phyloP scores from a whole-genome alignment of 2,329 filamentous ascomycete genomes.

The Alternaria alternata region DNA sequence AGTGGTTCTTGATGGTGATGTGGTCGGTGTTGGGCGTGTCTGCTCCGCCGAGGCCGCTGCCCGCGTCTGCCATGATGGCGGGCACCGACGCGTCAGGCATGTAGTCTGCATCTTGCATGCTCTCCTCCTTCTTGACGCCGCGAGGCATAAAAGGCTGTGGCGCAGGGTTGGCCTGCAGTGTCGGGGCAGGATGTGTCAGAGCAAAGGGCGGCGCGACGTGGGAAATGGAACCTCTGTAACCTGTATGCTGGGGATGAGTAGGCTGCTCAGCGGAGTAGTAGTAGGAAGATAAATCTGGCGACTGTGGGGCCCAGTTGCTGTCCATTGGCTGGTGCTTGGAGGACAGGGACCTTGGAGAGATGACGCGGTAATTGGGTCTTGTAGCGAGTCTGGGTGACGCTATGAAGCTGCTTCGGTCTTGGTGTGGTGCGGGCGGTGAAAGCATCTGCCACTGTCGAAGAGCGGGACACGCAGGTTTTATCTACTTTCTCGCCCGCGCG shows the following conservation, averaged over 20 bases:
- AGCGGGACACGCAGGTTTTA: slow-evolving; percentile 26
- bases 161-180: slow-evolving; percentile 22
- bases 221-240: slow-evolving; percentile 48
- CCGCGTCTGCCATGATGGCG: slow-evolving; percentile 28
- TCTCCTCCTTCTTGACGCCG: slow-evolving; percentile 35
- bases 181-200: not conserved
- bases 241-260: slow-evolving; percentile 50
- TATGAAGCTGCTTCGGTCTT: slow-evolving; percentile 18
- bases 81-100: slow-evolving; percentile 44
- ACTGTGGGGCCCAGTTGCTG: slow-evolving; percentile 51
- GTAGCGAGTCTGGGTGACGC: not conserved
- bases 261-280: slow-evolving; percentile 52
- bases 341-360: not conserved
- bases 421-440: slow-evolving; percentile 12
- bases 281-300: slow-evolving; percentile 57
- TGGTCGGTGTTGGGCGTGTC: slow-evolving; percentile 54
- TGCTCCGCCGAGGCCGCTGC: slow-evolving; percentile 31
- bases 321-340: slow-evolving; percentile 36
- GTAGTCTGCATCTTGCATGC: slow-evolving; percentile 49
- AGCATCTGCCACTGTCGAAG: slow-evolving; percentile 16
- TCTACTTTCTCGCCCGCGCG: slow-evolving; percentile 3
- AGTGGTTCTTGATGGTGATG: slow-evolving; percentile 89
- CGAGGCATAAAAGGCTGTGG: slow-evolving; percentile 40
- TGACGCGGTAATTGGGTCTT: not conserved
- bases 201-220: slow-evolving; percentile 31